Percentiles rank a stretch among this genome's conserved stretches.
phyloP scores from a whole-genome alignment of 148 eudicot genomes.

The Arctostaphylos glauca region DNA sequence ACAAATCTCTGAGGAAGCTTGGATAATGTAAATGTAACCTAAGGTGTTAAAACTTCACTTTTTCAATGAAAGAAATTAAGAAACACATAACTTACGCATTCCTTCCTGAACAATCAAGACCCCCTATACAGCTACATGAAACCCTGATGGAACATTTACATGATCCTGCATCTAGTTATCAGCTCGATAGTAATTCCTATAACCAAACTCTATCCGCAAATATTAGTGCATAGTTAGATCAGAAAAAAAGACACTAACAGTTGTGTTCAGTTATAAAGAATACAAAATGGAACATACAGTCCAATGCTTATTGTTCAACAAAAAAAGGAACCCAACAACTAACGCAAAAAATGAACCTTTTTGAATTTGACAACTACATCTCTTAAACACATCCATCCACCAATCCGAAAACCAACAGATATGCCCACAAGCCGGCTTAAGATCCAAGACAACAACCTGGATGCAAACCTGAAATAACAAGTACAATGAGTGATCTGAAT shows the following conservation, averaged over 20 bases:
- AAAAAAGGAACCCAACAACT: neutral
- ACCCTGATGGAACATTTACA: neutral
- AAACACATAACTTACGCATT: neutral
- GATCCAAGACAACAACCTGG: slow-evolving; percentile 72
- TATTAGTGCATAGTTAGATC: neutral
- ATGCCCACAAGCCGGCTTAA: slow-evolving; percentile 82
- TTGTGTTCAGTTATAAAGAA: neutral
- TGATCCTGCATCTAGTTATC: neutral
- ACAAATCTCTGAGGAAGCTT: neutral
- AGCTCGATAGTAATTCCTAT: neutral
- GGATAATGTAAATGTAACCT: neutral
- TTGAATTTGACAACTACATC: slow-evolving; percentile 83
- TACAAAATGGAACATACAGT: neutral
- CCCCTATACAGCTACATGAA: neutral
- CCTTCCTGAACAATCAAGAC: neutral
- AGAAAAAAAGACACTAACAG: neutral
- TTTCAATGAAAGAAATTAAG: neutral
- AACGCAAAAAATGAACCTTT: slow-evolving; percentile 47
- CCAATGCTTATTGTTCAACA: slow-evolving; percentile 6
- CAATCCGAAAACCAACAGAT: slow-evolving; percentile 73
- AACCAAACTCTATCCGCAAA: neutral
- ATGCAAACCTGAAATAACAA: slow-evolving; percentile 62
- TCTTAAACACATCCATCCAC: slow-evolving; percentile 96
- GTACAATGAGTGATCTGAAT: neutral
- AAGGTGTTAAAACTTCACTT: neutral